Base-by-base conservation (phyloP, 179 eudicot genomes). In the Carnegiea gigantea region DNA sequence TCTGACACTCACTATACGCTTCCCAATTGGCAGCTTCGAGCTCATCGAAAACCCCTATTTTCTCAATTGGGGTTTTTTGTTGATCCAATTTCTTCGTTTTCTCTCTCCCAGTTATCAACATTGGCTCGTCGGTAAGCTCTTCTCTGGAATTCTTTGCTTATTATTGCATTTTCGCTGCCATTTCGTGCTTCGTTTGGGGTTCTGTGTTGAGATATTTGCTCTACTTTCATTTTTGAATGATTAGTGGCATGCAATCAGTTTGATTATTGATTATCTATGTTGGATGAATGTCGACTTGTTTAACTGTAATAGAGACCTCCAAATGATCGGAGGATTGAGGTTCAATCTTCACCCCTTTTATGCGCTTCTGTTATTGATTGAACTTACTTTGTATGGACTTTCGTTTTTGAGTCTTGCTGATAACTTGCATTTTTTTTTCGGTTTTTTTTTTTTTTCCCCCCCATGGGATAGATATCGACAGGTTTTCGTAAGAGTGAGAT, bases 71-170 rank as follows among this genome's bases (percentile, higher is more conserved):
- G 51, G 77, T 60, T 82, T 82, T 49, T 8, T 9, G 2, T 60
- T 21, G 13, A 71, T 73, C 76, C 9, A 33, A 33, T 14, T 36
- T 77, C 49, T 24, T 38, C 5, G 11, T 28, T 24, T 21, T 2
- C 57, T 44, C 36, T 71, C 62, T 64, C 54, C 13, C 38, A 14
- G 9, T 65, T 21, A 60, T 71, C 70, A 70, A 79, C 84, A 75
- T 79, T 83, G 82, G 75, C 80, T 83, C 9, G 38, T 6, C 76
- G 86, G 86, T 83, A 76, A 65, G 17, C 30, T 7, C 54, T 62
- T 62, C 28, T 73, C 24, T 44, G 17, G 53, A 24, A 73, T 40
- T 73, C 28, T 43, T 40, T 40, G 76, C 44, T 40, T 7, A 1
- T 73, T 73, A 4, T 4, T 71, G 68, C 68, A 11, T 21, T 62